These are phyloP conservation scores for Boletus vermiculosoides DNA, from an alignment of 768 basidiomycete genomes.

Conservation along the genomic window DNA sequence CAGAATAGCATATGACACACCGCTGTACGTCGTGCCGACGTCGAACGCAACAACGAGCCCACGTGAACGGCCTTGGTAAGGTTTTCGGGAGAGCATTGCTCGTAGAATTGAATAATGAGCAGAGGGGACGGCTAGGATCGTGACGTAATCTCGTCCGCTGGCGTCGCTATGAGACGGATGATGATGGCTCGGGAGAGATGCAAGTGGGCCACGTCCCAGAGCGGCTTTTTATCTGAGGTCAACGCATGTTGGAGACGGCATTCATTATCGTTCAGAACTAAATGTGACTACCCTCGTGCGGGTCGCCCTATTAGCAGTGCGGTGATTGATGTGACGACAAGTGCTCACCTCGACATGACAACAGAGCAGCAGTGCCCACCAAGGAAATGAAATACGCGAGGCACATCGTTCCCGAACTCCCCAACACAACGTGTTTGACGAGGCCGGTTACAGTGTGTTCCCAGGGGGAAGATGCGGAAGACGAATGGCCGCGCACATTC, in stretches of 20 bases:
- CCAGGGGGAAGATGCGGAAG: constrained; percentile 15
- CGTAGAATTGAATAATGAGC: not conserved
- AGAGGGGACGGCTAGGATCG: not conserved
- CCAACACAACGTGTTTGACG: constrained; percentile 21
- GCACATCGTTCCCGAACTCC: not conserved
- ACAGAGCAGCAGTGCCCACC: constrained; percentile 1
- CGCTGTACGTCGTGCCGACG: constrained; percentile 42
- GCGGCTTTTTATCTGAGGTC: constrained; percentile 23
- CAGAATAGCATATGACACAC: constrained; percentile 42
- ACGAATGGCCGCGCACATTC: not conserved
- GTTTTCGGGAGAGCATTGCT: constrained; percentile 35
- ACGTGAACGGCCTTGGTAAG: constrained; percentile 37
- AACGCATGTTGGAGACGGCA: constrained; percentile 6
- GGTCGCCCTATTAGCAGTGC: constrained; percentile 12
- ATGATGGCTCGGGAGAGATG: not conserved
- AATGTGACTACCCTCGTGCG: not conserved
- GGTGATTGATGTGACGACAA: constrained; percentile 14
- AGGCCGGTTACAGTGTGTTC: constrained; percentile 1
- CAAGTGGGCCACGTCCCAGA: not conserved
- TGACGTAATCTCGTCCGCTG: constrained; percentile 10
- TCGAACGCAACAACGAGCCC: constrained; percentile 41
- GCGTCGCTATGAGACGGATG: not conserved
- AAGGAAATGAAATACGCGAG: constrained; percentile 25
- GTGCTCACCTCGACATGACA: constrained; percentile 6
- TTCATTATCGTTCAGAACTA: not conserved